phyloP scores from a whole-genome alignment of 371 early-diverging fungal genomes.

The Mucor ambiguus region DNA sequence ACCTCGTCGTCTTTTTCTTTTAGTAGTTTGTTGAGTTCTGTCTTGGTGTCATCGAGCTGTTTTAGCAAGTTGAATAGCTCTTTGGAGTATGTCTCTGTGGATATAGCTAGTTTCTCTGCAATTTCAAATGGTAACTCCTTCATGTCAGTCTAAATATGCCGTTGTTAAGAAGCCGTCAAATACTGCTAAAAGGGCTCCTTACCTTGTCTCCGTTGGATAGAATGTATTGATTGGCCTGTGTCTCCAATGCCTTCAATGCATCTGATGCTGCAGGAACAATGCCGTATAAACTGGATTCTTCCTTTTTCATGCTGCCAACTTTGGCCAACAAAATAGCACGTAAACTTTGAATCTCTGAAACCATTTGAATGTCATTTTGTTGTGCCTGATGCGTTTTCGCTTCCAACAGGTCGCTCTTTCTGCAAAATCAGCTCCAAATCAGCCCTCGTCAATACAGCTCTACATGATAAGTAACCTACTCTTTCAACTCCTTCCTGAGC shows the following conservation, averaged over 20 bases:
- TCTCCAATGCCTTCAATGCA: conserved; percentile 39
- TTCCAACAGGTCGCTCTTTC: conserved; percentile 34
- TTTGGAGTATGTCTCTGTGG: conserved; percentile 39
- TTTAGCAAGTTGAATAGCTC: conserved; percentile 28
- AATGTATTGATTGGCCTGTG: conserved; percentile 41
- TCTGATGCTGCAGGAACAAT: conserved; percentile 28
- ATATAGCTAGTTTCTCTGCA: conserved; percentile 37
- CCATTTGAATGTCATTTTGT: conserved; percentile 32
- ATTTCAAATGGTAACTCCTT: conserved; percentile 41
- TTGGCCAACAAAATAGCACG: conserved; percentile 48
- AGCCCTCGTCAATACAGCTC: background rate
- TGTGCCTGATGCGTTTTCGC: conserved; percentile 35
- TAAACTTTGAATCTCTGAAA: conserved; percentile 45
- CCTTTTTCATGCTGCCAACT: conserved; percentile 36
- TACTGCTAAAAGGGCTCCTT: background rate
- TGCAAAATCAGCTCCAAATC: conserved; percentile 8
- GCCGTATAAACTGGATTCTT: conserved; percentile 9
- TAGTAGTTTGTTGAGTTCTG: background rate
- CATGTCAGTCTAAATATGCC: conserved; percentile 14
- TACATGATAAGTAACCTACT: conserved; percentile 25
- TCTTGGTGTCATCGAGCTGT: conserved; percentile 35
- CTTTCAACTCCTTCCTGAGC: conserved; percentile 29
- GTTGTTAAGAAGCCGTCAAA: background rate
- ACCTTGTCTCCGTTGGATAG: conserved; percentile 31
- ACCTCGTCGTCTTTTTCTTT: conserved; percentile 7